Evolutionary conservation across 148 eudicot genomes (phyloP), one percentile per base, ranked within the genome.

Genomic region (Euryodendron excelsum): DNA sequence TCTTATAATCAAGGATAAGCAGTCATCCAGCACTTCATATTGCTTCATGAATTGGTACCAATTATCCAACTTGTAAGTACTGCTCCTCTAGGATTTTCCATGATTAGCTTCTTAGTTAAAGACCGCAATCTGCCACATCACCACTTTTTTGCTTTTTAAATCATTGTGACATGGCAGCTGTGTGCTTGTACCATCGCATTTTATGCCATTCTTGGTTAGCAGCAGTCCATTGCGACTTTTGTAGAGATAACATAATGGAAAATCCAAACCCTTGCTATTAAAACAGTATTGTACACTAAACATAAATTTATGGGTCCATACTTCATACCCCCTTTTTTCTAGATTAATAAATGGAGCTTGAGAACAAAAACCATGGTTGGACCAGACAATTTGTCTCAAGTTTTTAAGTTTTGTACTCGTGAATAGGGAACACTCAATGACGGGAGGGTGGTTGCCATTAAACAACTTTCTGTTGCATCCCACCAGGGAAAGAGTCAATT

Each of bases 401-500:
- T 68, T 68, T 18, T 34, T 65, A 17, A 63, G 37, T 30, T 31
- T 21, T 58, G 28, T 41, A 20, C n/a, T n/a, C n/a, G 45, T 41
- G 0, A 74, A 67, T 79, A 94, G 97, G 98, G 98, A 79, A 88
- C 80, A 25, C 87, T 94, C 11, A 82, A 39, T 73, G 98, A 90
- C 83, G 94, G 91, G 50, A 86, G 92, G 87, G 80, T 80, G 45
- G 88, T 92, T 72, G 98, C 98, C 48, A 97, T 92, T 28, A 94
- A 94, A 81, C 93, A 84, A 84, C 78, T 94, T 23, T 90, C 97
- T 14, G 87, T 94, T 44, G 85, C 90, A 76, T 92, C 97, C 72
- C 88, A 76, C 64, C 98, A 94, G 69, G 98, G 98, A 55, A 90
- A 88, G 80, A 82, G 80, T 67, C 97, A 94, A 72, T 94, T 94